Evolutionary conservation across 169 alveolate species (phyloP), one percentile per base, ranked within the genome.

Genomic region (Cryptosporidium bovis): DNA sequence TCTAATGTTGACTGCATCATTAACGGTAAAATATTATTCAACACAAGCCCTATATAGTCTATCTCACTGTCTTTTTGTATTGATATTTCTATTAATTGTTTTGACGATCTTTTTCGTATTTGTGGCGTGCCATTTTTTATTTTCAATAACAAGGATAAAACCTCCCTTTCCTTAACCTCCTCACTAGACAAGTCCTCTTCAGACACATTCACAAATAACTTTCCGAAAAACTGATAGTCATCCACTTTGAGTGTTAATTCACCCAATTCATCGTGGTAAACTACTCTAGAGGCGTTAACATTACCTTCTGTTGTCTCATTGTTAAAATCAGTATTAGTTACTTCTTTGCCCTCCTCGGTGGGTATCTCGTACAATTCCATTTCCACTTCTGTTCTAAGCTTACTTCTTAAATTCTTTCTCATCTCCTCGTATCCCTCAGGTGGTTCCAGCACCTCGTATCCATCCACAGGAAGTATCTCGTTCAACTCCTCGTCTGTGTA

Each of bases 41-140:
- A 97, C 29, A 98, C 90, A 1, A 98, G 98, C 3, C 97, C 99
- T 40, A 18, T 13, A 0, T 99, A 99, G 0, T 99, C 99, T 67
- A 97, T 95, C 83, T 97, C 99, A 90, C 98, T 93, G 48, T 40
- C 48, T 8, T 40, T 40, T 40, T 40, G 48, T 8, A 40, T 40
- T 3, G 99, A 99, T 87, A 97, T 94, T 77, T 97, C 99, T 13
- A 99, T 97, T 40, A 98, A 85, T 82, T 95, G 94, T 69, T 99
- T 95, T 64, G 98, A 77, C 1, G 99, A 99, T 56, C 96, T 90
- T 48, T 98, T 95, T 33, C 99, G 91, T 93, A 97, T 95, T 27
- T 99, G 97, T 20, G 99, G 99, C 0, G 99, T 96, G 10, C 99
- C 99, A 84, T 98, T 97, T 91, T 98, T 98, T 55, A 98, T 96